These are phyloP conservation scores for Candida awuae DNA, from an alignment of 805 yeast species.

Conservation along the genomic window DNA sequence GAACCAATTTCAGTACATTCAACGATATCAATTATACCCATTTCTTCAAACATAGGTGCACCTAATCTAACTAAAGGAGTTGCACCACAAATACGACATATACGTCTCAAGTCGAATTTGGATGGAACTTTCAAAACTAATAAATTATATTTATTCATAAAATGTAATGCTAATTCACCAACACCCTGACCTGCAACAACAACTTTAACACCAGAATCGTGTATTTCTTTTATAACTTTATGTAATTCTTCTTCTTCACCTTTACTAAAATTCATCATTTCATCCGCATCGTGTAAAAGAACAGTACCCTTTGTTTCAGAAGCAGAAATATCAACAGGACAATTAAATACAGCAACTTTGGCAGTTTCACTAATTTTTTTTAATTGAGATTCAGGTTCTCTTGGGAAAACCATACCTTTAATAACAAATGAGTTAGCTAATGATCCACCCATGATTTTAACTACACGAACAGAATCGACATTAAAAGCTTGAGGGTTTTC, in stretches of 20 bases:
- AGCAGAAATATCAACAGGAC: constrained; percentile 89
- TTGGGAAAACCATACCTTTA: constrained; percentile 96
- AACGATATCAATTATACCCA: constrained; percentile 80
- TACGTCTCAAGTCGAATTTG: constrained; percentile 88
- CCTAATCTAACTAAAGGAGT: constrained; percentile 91
- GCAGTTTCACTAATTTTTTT: constrained; percentile 55
- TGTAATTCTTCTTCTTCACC: constrained; percentile 96
- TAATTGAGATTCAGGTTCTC: constrained; percentile 91
- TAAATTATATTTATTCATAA: constrained; percentile 77
- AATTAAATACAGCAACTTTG: constrained; percentile 86
- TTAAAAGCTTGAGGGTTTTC: constrained; percentile 62
- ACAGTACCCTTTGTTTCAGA: constrained; percentile 99
- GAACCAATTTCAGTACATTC: constrained; percentile 95
- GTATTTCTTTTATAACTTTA: constrained; percentile 70
- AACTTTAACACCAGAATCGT: constrained; percentile 78
- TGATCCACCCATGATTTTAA: constrained; percentile 91
- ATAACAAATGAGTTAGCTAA: constrained; percentile 67
- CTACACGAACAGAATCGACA: constrained; percentile 91
- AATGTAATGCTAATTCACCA: constrained; percentile 90
- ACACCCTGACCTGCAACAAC: constrained; percentile 91
- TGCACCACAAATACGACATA: constrained; percentile 95
- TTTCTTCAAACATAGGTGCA: constrained; percentile 91
- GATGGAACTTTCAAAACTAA: constrained; percentile 85
- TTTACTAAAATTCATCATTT: constrained; percentile 90
- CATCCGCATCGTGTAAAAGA: constrained; percentile 88